Conservation (phyloP, 2,329 filamentous ascomycete genomes). For the Xylariales sp. region DNA sequence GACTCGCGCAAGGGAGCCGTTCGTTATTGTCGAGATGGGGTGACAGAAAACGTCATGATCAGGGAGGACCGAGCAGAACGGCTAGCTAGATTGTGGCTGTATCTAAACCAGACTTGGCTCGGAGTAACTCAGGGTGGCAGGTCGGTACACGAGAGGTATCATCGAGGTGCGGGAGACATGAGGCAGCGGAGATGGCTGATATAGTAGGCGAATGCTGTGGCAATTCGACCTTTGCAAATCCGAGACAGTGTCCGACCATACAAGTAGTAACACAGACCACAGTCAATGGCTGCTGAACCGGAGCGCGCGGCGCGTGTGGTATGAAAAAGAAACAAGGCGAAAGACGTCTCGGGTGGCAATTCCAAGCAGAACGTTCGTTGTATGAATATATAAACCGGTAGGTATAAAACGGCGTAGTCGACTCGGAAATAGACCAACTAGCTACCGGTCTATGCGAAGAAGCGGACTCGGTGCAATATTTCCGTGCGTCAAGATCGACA, state of each 20-base stretch:
- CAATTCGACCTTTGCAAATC: constrained; percentile 12
- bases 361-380: neutral
- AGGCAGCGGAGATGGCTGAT: constrained; percentile 16
- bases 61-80: constrained; percentile 15
- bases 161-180: constrained; percentile 29
- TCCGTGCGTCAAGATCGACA: constrained; percentile 1
- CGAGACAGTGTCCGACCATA: constrained; percentile 9
- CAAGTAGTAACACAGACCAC: constrained; percentile 3
- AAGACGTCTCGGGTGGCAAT: constrained; percentile 4
- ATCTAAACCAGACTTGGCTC: constrained; percentile 21
- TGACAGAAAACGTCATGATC: constrained; percentile 33
- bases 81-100: constrained; percentile 19
- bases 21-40: constrained; percentile 28
- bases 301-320: constrained; percentile 17
- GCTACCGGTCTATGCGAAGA: constrained; percentile 9
- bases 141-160: constrained; percentile 26
- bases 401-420: neutral
- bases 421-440: constrained; percentile 12
- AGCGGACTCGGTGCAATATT: constrained; percentile 20
- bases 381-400: neutral
- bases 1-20: constrained; percentile 22
- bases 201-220: constrained; percentile 15
- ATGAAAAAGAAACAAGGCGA: neutral
- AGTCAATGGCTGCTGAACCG: constrained; percentile 22
- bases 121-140: constrained; percentile 27